Evolutionary conservation across 2,329 filamentous ascomycete species (phyloP).

Genomic region (Claviceps humidiphila): DNA sequence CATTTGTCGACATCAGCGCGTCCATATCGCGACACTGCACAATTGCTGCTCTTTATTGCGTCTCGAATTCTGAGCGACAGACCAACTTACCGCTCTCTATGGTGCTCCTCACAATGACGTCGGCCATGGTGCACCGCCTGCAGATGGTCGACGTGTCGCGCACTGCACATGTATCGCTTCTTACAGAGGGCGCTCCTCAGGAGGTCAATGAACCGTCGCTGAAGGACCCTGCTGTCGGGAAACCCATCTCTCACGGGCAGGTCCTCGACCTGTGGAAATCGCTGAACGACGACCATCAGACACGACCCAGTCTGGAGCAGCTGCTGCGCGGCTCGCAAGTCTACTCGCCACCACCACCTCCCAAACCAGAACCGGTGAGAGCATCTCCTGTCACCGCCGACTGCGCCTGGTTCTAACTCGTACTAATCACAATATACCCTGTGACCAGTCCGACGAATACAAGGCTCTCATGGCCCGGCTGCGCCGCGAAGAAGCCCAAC

Average conservation of each 20-base stretch:
- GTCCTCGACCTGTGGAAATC: conserved; percentile 48
- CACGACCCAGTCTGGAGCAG: conserved; percentile 45
- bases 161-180: background rate
- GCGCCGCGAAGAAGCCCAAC: conserved; percentile 68
- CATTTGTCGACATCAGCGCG: too few species aligned
- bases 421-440: background rate
- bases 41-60: too few species aligned
- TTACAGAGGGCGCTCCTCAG: conserved; percentile 6
- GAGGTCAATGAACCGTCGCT: conserved; percentile 35
- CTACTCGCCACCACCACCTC: conserved; percentile 67
- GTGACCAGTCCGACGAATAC: conserved; percentile 59
- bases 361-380: conserved; percentile 64
- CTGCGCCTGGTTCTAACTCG: conserved; percentile 6
- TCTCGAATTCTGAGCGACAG: too few species aligned
- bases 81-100: conserved; percentile 27
- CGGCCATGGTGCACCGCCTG: conserved; percentile 51
- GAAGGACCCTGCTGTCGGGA: conserved; percentile 38
- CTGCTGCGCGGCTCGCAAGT: conserved; percentile 60
- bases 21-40: too few species aligned
- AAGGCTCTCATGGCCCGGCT: conserved; percentile 78
- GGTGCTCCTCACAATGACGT: conserved; percentile 68
- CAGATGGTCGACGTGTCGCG: conserved; percentile 15
- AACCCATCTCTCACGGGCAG: conserved; percentile 59
- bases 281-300: conserved; percentile 18
- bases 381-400: too few species aligned